Evolutionary conservation across 495 filamentous ascomycete genomes (phyloP).

Genomic region (Parathielavia appendiculata): DNA sequence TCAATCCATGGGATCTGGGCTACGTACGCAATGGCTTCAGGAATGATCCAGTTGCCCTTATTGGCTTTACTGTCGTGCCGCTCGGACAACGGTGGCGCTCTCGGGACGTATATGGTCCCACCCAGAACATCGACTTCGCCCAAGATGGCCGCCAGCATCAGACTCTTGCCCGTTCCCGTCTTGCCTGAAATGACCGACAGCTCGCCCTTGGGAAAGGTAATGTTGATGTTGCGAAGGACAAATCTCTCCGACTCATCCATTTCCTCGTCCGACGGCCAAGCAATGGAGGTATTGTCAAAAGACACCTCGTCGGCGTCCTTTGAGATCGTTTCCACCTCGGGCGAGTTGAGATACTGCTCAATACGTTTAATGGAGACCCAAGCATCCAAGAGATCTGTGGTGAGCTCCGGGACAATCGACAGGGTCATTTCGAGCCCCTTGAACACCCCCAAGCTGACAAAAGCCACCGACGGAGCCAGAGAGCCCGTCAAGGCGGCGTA

Average conservation of each 20-base stretch:
- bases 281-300: slow-evolving; percentile 64
- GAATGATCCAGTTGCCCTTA: slow-evolving; percentile 64
- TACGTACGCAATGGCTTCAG: slow-evolving; percentile 66
- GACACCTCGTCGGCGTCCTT: slow-evolving; percentile 54
- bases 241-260: slow-evolving; percentile 53
- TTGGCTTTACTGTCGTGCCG: slow-evolving; percentile 55
- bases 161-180: slow-evolving; percentile 64
- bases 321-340: slow-evolving; percentile 58
- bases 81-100: slow-evolving; percentile 38
- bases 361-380: slow-evolving; percentile 71
- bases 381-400: slow-evolving; percentile 63
- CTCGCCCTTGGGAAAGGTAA: slow-evolving; percentile 60
- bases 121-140: slow-evolving; percentile 57
- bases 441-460: slow-evolving; percentile 74
- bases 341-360: slow-evolving; percentile 60
- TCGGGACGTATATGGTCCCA: slow-evolving; percentile 50
- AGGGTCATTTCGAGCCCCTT: slow-evolving; percentile 64
- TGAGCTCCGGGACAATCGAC: slow-evolving; percentile 66
- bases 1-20: slow-evolving; percentile 85
- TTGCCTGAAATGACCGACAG: slow-evolving; percentile 67
- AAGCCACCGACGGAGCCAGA: slow-evolving; percentile 69
- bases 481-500: slow-evolving; percentile 60
- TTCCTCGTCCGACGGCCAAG: slow-evolving; percentile 64
- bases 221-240: slow-evolving; percentile 55
- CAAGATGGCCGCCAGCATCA: slow-evolving; percentile 59